These are phyloP conservation scores for Melastoma malabathricum DNA, from an alignment of 345 rosid species.

Conservation along the genomic window DNA sequence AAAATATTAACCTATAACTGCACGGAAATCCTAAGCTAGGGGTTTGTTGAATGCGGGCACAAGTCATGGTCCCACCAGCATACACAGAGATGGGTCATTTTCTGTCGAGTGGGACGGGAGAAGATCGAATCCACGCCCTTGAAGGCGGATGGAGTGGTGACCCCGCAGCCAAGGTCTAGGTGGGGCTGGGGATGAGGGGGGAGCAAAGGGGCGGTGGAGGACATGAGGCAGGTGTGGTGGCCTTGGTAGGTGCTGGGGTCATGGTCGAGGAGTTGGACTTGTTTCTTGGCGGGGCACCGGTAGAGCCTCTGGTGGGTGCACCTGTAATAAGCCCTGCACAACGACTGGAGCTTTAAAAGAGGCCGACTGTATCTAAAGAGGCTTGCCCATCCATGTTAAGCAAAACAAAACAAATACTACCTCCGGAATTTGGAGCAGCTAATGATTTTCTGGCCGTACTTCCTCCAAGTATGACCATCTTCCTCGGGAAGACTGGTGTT, in stretches of 20 bases:
- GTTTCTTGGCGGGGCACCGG: constrained; percentile 77
- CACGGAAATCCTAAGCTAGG: too few species aligned
- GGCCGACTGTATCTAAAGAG: too few species aligned
- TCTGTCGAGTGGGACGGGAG: too few species aligned
- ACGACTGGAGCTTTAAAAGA: too few species aligned
- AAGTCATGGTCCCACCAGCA: too few species aligned
- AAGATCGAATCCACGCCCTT: too few species aligned
- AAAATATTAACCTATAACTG: too few species aligned
- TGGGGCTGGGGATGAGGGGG: constrained; percentile 4
- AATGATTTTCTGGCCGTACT: constrained; percentile 85
- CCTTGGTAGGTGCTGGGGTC: constrained; percentile 48
- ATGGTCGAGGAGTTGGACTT: constrained; percentile 55
- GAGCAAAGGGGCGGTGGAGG: constrained; percentile 37
- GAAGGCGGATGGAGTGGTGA: not conserved
- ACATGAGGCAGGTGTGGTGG: constrained; percentile 63
- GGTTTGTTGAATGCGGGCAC: too few species aligned
- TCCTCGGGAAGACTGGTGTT: constrained; percentile 65
- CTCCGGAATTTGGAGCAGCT: constrained; percentile 56
- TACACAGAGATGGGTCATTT: too few species aligned
- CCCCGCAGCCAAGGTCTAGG: too few species aligned
- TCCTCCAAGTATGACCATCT: constrained; percentile 77
- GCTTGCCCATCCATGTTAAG: too few species aligned
- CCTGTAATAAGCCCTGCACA: constrained; percentile 60
- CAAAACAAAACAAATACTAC: constrained; percentile 19
- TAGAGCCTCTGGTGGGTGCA: constrained; percentile 80